Evolutionary conservation across 345 rosid genomes (phyloP).

Genomic region (Syzygium jambos): DNA sequence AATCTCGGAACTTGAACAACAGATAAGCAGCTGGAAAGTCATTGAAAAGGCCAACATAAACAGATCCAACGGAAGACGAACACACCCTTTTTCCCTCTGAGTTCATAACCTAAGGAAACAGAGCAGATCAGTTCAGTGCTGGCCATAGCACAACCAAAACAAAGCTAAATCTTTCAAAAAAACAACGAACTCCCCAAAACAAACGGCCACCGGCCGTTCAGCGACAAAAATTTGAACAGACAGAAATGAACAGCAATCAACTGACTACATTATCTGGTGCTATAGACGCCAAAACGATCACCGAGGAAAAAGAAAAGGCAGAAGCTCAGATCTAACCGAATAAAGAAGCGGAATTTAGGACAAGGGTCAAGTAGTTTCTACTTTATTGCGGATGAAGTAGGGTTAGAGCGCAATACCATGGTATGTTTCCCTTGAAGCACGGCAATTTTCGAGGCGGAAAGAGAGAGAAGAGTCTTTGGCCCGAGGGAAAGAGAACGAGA

Average conservation of each 20-base stretch:
- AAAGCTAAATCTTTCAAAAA: not conserved
- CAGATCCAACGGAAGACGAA: not conserved
- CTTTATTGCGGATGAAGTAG: not conserved
- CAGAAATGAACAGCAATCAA: not conserved
- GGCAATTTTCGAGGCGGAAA: not conserved
- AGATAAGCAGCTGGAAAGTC: not conserved
- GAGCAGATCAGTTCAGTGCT: not conserved
- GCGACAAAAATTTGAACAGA: not conserved
- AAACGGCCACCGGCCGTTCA: not conserved
- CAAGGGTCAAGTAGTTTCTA: not conserved
- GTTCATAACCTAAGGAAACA: not conserved
- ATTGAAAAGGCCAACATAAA: not conserved
- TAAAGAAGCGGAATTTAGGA: not conserved
- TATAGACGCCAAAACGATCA: no score
- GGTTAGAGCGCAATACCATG: not conserved
- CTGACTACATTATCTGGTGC: no score
- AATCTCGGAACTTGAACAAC: not conserved
- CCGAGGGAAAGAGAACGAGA: not conserved
- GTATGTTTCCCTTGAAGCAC: not conserved
- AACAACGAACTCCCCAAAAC: not conserved
- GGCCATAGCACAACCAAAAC: not conserved
- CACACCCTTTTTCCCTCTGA: not conserved
- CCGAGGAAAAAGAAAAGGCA: not conserved
- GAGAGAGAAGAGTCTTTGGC: no score
- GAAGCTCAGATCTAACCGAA: not conserved